A percentile compares a stretch with the other conserved stretches of the same genome.
Conservation (phyloP, 2,329 filamentous ascomycete genomes). For the Stagonosporopsis tanaceti region DNA sequence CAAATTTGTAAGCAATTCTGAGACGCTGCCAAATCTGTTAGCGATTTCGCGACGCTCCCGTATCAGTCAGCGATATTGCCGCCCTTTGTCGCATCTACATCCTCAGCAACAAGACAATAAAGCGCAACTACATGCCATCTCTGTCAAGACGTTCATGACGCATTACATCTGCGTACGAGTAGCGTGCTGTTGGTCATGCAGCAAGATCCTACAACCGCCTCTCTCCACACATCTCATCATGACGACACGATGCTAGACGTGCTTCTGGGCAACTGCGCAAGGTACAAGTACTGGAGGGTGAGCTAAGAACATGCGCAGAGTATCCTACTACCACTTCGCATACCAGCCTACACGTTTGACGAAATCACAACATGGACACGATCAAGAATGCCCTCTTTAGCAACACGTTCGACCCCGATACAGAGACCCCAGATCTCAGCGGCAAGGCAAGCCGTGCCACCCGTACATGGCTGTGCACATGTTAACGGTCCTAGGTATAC, state of each 20-base stretch:
- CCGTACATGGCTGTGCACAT: neutral
- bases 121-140: neutral
- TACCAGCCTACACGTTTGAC: neutral
- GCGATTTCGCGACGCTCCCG: too few relatives aligned
- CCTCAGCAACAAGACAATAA: neutral
- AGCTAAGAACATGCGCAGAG: neutral
- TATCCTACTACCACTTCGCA: neutral
- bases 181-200: neutral
- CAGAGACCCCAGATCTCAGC: slow-evolving; percentile 52
- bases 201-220: slow-evolving; percentile 1
- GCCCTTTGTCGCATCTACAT: too few relatives aligned
- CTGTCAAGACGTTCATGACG: neutral
- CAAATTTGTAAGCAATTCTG: too few relatives aligned
- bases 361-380: neutral
- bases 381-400: slow-evolving; percentile 25
- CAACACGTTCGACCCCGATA: slow-evolving; percentile 53
- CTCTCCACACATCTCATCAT: slow-evolving; percentile 14
- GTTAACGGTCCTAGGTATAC: slow-evolving; percentile 46
- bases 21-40: too few relatives aligned
- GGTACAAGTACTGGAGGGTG: neutral
- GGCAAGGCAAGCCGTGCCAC: slow-evolving; percentile 39
- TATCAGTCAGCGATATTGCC: too few relatives aligned
- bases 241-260: slow-evolving; percentile 19
- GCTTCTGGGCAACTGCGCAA: neutral
- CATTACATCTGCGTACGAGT: neutral